phyloP scores from a whole-genome alignment of 495 filamentous ascomycete genomes.

The Penicillium paradoxum region DNA sequence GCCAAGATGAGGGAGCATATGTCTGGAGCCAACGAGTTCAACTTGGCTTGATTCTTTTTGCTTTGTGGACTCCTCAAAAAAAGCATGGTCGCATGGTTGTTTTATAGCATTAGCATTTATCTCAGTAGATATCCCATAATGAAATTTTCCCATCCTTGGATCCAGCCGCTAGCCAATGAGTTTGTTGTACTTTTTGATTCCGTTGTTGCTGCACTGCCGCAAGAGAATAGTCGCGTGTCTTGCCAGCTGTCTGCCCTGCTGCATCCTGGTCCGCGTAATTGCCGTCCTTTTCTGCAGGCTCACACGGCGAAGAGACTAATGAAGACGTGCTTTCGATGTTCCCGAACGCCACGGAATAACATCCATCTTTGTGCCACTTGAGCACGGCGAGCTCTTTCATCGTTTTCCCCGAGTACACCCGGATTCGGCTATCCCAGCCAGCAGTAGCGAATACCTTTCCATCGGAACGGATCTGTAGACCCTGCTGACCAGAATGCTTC shows the following conservation, averaged over 20 bases:
- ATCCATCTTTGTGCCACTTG: slow-evolving; percentile 91
- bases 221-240: slow-evolving; percentile 22
- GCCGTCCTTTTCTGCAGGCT: neutral
- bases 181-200: slow-evolving; percentile 57
- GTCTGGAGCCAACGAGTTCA: slow-evolving; percentile 76
- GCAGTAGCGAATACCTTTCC: slow-evolving; percentile 83
- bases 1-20: slow-evolving; percentile 76
- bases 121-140: slow-evolving; percentile 90
- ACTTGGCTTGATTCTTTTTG: slow-evolving; percentile 62
- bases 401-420: slow-evolving; percentile 76
- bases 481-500: slow-evolving; percentile 86
- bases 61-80: slow-evolving; percentile 14
- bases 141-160: slow-evolving; percentile 95
- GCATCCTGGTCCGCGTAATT: neutral
- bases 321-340: slow-evolving; percentile 23
- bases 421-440: slow-evolving; percentile 79
- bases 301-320: neutral
- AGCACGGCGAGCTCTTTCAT: slow-evolving; percentile 89
- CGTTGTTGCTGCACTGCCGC: slow-evolving; percentile 57
- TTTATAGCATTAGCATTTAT: slow-evolving; percentile 31
- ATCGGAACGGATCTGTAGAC: slow-evolving; percentile 70
- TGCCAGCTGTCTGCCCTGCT: neutral
- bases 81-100: slow-evolving; percentile 23
- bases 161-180: slow-evolving; percentile 87
- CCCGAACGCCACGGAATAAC: slow-evolving; percentile 81